phyloP scores from a whole-genome alignment of 371 early-diverging fungal genomes.

The Coemansia sp. region DNA sequence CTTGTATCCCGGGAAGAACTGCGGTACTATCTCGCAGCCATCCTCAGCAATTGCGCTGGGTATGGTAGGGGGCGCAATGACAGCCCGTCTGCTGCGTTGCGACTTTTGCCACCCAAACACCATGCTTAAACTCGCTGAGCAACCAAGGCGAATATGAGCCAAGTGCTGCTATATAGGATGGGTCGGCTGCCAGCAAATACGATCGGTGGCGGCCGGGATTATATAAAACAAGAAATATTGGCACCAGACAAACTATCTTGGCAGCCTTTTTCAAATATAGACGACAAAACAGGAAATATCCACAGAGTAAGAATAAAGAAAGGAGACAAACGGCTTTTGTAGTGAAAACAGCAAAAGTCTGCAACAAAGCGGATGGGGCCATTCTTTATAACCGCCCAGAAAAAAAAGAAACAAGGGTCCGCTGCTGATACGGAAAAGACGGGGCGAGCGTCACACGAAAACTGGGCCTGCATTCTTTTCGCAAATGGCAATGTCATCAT shows the following conservation, averaged over 20 bases:
- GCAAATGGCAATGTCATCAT: background rate
- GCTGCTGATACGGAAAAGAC: background rate
- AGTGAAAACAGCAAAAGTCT: background rate
- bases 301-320: background rate
- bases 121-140: slow-evolving; percentile 8
- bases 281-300: background rate
- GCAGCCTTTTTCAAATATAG: background rate
- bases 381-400: background rate
- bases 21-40: slow-evolving; percentile 27
- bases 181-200: background rate
- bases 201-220: background rate
- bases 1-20: slow-evolving; percentile 31
- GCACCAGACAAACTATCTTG: background rate
- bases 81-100: background rate
- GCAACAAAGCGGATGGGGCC: background rate
- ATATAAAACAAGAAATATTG: background rate
- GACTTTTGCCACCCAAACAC: slow-evolving; percentile 33
- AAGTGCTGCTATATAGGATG: background rate
- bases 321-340: background rate
- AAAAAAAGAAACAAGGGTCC: background rate
- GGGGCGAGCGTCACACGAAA: background rate
- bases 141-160: background rate
- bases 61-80: background rate
- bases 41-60: slow-evolving; percentile 30
- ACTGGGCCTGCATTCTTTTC: background rate